Evolutionary conservation across 2,329 filamentous ascomycete genomes (phyloP).

Genomic region (Lecanicillium sp.): DNA sequence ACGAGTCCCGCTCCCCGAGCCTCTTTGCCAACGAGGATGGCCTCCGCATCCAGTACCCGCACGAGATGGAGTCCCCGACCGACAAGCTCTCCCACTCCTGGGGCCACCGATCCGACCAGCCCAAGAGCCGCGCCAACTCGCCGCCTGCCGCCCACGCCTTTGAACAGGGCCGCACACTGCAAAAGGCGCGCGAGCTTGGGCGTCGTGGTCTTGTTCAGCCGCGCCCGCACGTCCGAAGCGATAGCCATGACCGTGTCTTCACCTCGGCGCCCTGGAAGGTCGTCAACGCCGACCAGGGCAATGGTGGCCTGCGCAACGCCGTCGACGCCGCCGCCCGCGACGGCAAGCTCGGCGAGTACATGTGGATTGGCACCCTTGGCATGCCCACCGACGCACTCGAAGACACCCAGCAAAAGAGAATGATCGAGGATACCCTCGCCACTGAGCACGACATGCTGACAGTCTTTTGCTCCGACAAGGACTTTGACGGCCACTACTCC

Average conservation of each 20-base stretch:
- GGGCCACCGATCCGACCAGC: slow-evolving; percentile 72
- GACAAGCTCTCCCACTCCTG: slow-evolving; percentile 73
- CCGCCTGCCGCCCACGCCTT: slow-evolving; percentile 72
- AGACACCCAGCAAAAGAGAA: slow-evolving; percentile 66
- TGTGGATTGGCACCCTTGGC: slow-evolving; percentile 88
- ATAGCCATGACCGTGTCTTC: slow-evolving; percentile 64
- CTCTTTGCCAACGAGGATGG: slow-evolving; percentile 55
- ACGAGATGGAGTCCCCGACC: slow-evolving; percentile 54
- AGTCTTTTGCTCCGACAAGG: slow-evolving; percentile 82
- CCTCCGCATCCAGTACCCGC: slow-evolving; percentile 49
- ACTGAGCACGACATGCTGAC: slow-evolving; percentile 77
- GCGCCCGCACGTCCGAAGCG: slow-evolving; percentile 44
- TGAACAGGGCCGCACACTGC: slow-evolving; percentile 53
- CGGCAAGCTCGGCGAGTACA: slow-evolving; percentile 64
- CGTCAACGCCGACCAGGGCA: slow-evolving; percentile 81
- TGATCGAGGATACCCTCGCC: slow-evolving; percentile 76
- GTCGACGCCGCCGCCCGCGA: slow-evolving; percentile 70
- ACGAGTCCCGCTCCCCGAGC: slow-evolving; percentile 39
- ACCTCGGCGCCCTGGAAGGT: slow-evolving; percentile 77
- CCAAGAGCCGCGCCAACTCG: slow-evolving; percentile 65
- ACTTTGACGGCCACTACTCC: slow-evolving; percentile 89
- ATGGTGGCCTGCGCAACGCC: slow-evolving; percentile 85
- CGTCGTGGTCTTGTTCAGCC: slow-evolving; percentile 55
- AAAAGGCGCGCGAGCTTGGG: slow-evolving; percentile 53
- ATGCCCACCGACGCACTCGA: slow-evolving; percentile 88